Conservation (phyloP, 2,329 filamentous ascomycete species). For the Ophiocordyceps camponoti-leonardi region DNA sequence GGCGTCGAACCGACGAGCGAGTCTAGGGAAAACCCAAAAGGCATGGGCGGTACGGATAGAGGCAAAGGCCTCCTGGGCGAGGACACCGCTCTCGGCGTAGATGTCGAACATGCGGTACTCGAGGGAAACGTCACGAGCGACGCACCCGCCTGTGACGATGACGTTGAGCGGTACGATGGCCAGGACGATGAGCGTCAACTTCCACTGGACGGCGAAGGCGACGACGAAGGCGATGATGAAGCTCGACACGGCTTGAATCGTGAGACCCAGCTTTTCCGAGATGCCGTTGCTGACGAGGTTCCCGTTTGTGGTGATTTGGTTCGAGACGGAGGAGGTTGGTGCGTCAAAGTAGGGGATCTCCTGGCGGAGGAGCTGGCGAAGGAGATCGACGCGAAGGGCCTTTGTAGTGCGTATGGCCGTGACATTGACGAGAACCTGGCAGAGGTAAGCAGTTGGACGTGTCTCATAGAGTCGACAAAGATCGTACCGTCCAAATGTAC, state of each 20-base stretch:
- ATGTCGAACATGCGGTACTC: constrained; percentile 26
- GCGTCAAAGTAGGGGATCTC: constrained; percentile 39
- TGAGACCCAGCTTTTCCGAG: constrained; percentile 25
- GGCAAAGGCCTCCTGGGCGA: constrained; percentile 31
- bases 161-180: constrained; percentile 26
- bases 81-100: constrained; percentile 21
- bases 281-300: constrained; percentile 27
- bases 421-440: constrained; percentile 14
- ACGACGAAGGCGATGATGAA: constrained; percentile 22
- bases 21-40: constrained; percentile 27
- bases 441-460: not conserved
- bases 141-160: constrained; percentile 18
- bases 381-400: constrained; percentile 18
- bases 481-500: constrained; percentile 29
- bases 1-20: constrained; percentile 22
- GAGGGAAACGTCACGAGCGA: constrained; percentile 20
- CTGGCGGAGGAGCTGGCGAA: constrained; percentile 24
- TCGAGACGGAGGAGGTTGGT: constrained; percentile 23
- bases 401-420: constrained; percentile 20
- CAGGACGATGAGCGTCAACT: constrained; percentile 24
- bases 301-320: constrained; percentile 29
- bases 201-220: constrained; percentile 23
- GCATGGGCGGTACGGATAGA: constrained; percentile 32
- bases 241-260: constrained; percentile 21
- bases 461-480: not conserved